Evolutionary conservation across 2,329 filamentous ascomycete genomes (phyloP).

Genomic region (Moelleriella libera): DNA sequence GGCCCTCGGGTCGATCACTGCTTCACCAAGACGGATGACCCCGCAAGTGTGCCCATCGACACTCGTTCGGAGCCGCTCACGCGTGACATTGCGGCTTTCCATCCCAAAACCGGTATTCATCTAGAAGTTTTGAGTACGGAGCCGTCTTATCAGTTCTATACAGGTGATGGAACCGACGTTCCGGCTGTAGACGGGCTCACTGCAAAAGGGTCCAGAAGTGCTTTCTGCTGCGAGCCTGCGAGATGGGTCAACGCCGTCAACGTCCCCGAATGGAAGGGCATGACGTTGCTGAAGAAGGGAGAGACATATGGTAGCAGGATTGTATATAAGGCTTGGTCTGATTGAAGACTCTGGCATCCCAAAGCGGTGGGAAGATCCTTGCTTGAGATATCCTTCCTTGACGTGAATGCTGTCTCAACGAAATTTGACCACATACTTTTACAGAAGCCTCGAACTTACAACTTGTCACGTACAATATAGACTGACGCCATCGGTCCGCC

Average conservation of each 20-base stretch:
- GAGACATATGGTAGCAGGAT: conserved; percentile 68
- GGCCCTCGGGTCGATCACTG: conserved; percentile 79
- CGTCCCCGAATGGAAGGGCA: conserved; percentile 61
- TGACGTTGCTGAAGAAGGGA: conserved; percentile 73
- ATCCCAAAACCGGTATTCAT: conserved; percentile 61
- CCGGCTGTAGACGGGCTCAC: conserved; percentile 49
- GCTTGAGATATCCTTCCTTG: neutral
- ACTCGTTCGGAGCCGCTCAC: conserved; percentile 49
- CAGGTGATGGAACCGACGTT: conserved; percentile 71
- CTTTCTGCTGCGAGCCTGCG: conserved; percentile 86
- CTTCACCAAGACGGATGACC: conserved; percentile 61
- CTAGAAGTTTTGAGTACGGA: conserved; percentile 85
- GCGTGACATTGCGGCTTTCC: conserved; percentile 56
- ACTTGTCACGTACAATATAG: neutral
- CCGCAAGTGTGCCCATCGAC: conserved; percentile 47
- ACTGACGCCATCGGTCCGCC: neutral
- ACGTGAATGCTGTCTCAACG: neutral
- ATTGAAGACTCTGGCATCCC: conserved; percentile 16
- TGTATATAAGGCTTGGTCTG: conserved; percentile 77
- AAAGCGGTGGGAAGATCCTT: conserved; percentile 4
- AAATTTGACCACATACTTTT: neutral
- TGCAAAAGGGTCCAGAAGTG: conserved; percentile 52
- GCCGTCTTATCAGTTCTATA: conserved; percentile 95
- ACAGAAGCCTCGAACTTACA: neutral
- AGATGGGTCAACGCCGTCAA: conserved; percentile 85